phyloP scores from a whole-genome alignment of 2,329 filamentous ascomycete species.

The Nemania abortiva region DNA sequence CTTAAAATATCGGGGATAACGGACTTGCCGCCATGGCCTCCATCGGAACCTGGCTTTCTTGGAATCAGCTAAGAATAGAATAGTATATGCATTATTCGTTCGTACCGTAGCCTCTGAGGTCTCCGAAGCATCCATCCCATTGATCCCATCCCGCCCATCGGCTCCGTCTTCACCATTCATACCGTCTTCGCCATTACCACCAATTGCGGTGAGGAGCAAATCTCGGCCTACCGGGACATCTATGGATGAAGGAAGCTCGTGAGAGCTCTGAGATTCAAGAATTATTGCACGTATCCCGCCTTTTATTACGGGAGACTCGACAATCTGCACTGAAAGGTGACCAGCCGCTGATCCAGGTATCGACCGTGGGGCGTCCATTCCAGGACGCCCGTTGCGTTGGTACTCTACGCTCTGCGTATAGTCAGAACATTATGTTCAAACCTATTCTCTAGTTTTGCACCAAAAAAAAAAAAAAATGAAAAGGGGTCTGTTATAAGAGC shows the following conservation, averaged over 20 bases:
- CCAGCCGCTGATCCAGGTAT: conserved; percentile 17
- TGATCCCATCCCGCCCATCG: conserved; percentile 14
- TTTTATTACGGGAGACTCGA: conserved; percentile 27
- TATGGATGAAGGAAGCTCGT: conserved; percentile 18
- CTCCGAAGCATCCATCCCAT: conserved; percentile 24
- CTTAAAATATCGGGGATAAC: conserved; percentile 18
- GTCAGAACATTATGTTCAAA: conserved; percentile 1
- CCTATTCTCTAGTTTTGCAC: not conserved
- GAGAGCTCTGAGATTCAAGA: conserved; percentile 28
- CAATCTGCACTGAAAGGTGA: conserved; percentile 26
- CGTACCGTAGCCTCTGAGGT: conserved; percentile 27
- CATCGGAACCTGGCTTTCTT: conserved; percentile 23
- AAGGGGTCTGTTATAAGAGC: not conserved
- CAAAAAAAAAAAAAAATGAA: not conserved
- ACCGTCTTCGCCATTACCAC: conserved; percentile 25
- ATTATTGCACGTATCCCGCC: conserved; percentile 28
- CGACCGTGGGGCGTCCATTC: conserved; percentile 9
- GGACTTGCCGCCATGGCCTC: conserved; percentile 25
- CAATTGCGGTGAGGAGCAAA: conserved; percentile 29
- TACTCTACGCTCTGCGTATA: conserved; percentile 6
- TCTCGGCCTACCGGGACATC: conserved; percentile 28
- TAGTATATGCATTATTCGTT: conserved; percentile 16
- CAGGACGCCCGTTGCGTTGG: conserved; percentile 5
- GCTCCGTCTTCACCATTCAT: conserved; percentile 26
- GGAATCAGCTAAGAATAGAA: conserved; percentile 18